Base-by-base conservation (phyloP, 805 yeast species). In the Wickerhamiella australiensis region DNA sequence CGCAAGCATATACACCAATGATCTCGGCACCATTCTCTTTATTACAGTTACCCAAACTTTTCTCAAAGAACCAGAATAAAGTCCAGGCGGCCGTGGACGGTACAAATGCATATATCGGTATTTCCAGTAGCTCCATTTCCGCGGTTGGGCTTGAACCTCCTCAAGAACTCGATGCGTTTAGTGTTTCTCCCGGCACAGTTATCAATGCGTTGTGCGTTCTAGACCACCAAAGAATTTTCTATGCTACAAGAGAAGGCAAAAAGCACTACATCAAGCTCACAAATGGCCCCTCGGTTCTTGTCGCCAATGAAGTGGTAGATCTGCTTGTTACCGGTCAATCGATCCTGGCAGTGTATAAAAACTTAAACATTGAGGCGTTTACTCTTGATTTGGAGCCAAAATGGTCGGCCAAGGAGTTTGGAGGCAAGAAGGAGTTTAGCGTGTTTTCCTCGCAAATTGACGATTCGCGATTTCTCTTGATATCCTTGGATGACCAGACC, bases 101-200 rank as follows among this genome's bases (percentile, higher is more conserved):
- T 6, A 31, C 46, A 5, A 17, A 18, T 26, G 41, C 58, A 1
- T 55, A 52, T 47, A 50, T 65, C 4, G 69, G 67, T 12, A 55
- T 64, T 17, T 60, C 67, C 3, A 59, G 58, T 26, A 55, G 63
- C 43, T 60, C 64, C 8, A 49, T 65, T 9, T 51, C 57, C 22
- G 51, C 56, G 21, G 57, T 61, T 33, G 44, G 59, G 1, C 49
- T 64, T 15, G 49, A 53, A 7, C 69, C 69, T 18, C 68, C 69
- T 7, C 63, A 59, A 37, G 57, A 61, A 12, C 47, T 57, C 20
- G 58, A 64, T 53, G 59, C 68, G 0, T 59, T 58, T 38, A 56
- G 67, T 7, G 57, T 65, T 3, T 56, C 68, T 2, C 67, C 68
- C 3, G 61, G 57, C 12, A 58, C 60, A 9, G 35, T 40, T 3